Evolutionary conservation across 768 basidiomycete species (phyloP).

Genomic region (Boletus coccyginus): DNA sequence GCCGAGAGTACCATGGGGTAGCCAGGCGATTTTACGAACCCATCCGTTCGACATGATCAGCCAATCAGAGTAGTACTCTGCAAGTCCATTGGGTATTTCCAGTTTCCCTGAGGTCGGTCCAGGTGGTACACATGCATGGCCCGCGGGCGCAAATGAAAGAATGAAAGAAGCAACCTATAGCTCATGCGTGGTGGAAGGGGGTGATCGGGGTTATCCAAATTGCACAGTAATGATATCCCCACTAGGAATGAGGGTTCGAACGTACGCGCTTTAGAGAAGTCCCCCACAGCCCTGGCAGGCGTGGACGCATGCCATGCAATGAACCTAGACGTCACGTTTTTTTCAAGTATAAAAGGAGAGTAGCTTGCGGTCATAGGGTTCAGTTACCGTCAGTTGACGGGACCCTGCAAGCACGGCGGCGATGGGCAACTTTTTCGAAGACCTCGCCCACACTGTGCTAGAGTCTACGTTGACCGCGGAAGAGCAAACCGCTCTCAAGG

Average conservation of each 20-base stretch:
- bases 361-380: background rate
- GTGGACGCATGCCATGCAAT: background rate
- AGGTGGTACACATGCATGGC: too few relatives aligned
- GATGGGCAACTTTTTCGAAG: conserved; percentile 33
- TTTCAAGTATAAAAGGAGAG: background rate
- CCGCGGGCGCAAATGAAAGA: background rate
- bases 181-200: background rate
- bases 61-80: background rate
- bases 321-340: background rate
- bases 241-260: conserved; percentile 1
- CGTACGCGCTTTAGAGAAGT: background rate
- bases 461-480: conserved; percentile 20
- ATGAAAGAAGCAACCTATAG: background rate
- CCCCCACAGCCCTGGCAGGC: background rate
- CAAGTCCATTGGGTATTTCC: background rate
- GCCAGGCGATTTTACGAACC: background rate
- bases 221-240: background rate
- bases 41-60: background rate
- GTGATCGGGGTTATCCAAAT: background rate
- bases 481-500: conserved; percentile 26
- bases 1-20: background rate
- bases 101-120: background rate
- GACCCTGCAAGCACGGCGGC: background rate
- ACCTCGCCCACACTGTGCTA: conserved; percentile 22
- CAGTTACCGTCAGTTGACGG: background rate